Evolutionary conservation across 768 basidiomycete species (phyloP), one percentile per base, ranked within the genome.

Genomic region (Ephemerocybe angulata): DNA sequence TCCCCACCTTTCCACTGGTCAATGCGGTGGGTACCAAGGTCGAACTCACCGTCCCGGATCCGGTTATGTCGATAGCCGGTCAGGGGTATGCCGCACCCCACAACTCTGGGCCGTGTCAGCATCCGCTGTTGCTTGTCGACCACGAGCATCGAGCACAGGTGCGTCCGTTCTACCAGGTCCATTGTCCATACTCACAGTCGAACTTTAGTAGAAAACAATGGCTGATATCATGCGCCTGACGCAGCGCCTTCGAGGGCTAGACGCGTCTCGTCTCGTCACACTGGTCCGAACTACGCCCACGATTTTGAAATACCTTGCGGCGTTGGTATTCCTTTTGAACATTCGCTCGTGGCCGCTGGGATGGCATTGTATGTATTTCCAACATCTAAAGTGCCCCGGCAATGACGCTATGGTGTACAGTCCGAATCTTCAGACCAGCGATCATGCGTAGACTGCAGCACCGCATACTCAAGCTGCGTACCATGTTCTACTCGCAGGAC

Each of bases 321-420:
- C 64, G 33, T 40, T 83, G 19, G 54, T 87, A 0, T 70, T 88
- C 49, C 60, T 87, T 19, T 35, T 83, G 21, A 88, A 88, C 55
- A 56, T 71, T 13, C 78, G 82, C n/a, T 85, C 85, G 10, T 77
- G 81, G 63, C 87, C 87, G 1, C 63, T 86, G n/a, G 74, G 72
- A 28, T 89, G 87, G 87, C 88, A 88, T 62, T 60, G 87, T 88
- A 63, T 64, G 86, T 78, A 46, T 6, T 4, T 42, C 41, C 38
- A 11, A 1, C n/a, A 22, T 30, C 17, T 33, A n/a, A 17, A n/a
- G 12, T 2, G 31, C 47, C 43, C 10, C 7, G 7, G 15, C 7
- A 13, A 6, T 46, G 10, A 17, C 25, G 6, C 10, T 17, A 12
- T 7, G 21, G 22, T 7, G 21, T 22, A 28, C 22, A 60, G 84